Evolutionary conservation across 2,329 filamentous ascomycete genomes (phyloP).

Genomic region (Claviceps africana): DNA sequence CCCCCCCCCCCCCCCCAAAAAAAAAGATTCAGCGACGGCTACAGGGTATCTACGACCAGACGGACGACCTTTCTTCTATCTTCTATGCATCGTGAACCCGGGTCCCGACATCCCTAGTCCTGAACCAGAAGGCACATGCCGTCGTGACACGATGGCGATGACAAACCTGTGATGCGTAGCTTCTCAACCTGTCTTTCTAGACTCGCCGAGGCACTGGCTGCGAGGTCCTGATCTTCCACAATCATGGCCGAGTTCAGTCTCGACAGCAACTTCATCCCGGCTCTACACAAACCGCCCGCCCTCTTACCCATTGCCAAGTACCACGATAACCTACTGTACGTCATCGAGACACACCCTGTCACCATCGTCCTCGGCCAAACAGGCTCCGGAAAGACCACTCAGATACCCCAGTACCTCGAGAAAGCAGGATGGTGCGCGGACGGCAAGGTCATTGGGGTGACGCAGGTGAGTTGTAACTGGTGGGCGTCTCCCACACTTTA

Average conservation of each 20-base stretch:
- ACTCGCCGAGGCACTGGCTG: not conserved
- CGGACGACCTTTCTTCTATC: not conserved
- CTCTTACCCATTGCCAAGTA: conserved; percentile 81
- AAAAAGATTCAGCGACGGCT: not conserved
- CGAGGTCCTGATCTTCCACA: not conserved
- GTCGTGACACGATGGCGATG: not conserved
- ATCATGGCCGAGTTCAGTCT: conserved; percentile 44
- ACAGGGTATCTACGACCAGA: not conserved
- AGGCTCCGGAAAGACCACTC: conserved; percentile 89
- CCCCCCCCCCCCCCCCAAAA: too few species aligned
- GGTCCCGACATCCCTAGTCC: not conserved
- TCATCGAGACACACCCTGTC: conserved; percentile 70
- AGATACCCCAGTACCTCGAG: conserved; percentile 84
- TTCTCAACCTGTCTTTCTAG: not conserved
- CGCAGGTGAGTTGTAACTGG: conserved; percentile 51
- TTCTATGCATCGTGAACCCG: not conserved
- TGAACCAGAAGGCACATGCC: not conserved
- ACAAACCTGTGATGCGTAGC: not conserved
- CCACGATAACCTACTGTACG: conserved; percentile 64
- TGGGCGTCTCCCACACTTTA: not conserved
- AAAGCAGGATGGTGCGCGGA: conserved; percentile 77
- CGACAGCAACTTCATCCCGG: conserved; percentile 53
- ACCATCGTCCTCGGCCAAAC: conserved; percentile 89
- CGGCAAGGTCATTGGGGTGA: conserved; percentile 74
- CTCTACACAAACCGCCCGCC: conserved; percentile 71